Evolutionary conservation across 2,329 filamentous ascomycete species (phyloP).

Genomic region (Epichloe baconii): DNA sequence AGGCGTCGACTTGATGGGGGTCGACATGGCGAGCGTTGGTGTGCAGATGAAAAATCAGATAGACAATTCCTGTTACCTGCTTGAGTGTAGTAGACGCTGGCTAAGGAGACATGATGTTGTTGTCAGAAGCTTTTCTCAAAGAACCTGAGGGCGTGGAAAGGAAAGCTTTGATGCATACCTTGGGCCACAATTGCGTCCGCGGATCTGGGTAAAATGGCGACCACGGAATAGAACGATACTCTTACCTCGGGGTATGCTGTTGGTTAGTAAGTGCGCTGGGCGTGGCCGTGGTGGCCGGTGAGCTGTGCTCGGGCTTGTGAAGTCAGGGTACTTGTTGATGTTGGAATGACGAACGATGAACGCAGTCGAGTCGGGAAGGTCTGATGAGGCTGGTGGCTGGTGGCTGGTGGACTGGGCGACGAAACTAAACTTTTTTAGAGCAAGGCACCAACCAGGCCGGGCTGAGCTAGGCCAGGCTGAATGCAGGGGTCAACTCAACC

Average conservation of each 20-base stretch:
- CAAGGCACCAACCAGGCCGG: too few relatives aligned
- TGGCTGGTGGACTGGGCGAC: slow-evolving; percentile 3
- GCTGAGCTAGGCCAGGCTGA: too few relatives aligned
- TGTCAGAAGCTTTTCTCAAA: not conserved
- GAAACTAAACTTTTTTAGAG: not conserved
- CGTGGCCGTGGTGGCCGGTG: slow-evolving; percentile 19
- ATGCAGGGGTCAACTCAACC: too few relatives aligned
- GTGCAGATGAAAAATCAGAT: not conserved
- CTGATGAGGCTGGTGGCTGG: too few relatives aligned
- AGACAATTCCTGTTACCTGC: not conserved
- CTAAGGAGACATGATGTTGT: not conserved
- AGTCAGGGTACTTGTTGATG: slow-evolving; percentile 18
- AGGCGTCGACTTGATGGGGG: slow-evolving; percentile 23
- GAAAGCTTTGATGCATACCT: not conserved
- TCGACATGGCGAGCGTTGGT: slow-evolving; percentile 14
- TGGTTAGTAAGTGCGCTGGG: slow-evolving; percentile 18
- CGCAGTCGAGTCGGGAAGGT: not conserved
- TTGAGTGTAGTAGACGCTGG: not conserved
- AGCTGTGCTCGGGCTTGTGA: slow-evolving; percentile 8
- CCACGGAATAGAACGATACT: not conserved
- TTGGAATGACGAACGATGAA: slow-evolving; percentile 3
- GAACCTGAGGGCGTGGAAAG: not conserved
- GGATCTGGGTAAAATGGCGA: not conserved
- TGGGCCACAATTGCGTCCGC: not conserved
- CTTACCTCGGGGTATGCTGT: slow-evolving; percentile 7